Evolutionary conservation across 2,329 filamentous ascomycete genomes (phyloP), one percentile per base, ranked within the genome.

Genomic region (Pseudophaeomoniella oleicola): DNA sequence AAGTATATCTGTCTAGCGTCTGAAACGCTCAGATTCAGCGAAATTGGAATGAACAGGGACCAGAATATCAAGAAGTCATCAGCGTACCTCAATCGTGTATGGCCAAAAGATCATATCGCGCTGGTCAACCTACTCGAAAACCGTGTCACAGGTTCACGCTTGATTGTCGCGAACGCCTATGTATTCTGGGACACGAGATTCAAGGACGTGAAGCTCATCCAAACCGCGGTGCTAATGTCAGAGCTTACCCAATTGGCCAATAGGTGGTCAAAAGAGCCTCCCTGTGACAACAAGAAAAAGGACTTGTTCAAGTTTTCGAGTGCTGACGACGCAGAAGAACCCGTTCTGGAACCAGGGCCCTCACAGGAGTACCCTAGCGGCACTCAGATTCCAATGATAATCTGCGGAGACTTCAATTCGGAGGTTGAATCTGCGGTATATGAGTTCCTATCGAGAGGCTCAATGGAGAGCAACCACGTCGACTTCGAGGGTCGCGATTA

Each of bases 41-140:
- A 84, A 40, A 83, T 85, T 38, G 88, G 88, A 45, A 94, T 98
- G 59, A 90, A 92, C 54, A 72, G 90, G 45, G 84, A 87, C 2
- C 84, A 87, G 2, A 90, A 96, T 54, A 90, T 96, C 55, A 94
- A 94, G 75, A 96, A 96, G 63, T 83, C 87, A 39, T 84, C 93
- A 53, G 90, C 98, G 51, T 88, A 96, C 39, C 96, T 94, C 70
- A 98, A 98, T 57, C 81, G 90, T 17, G 81, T 98, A 42, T 96
- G 94, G 90, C 87, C 88, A 42, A 85, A 90, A 61, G 90, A 98
- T 66, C 87, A 96, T 55, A 93, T 98, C 57, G 90, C 82, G 12
- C 80, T 94, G 34, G 75, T 94, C 34, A 77, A 81, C 39, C 93
- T 96, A 64, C 75, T 98, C 43, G 90, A 98, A 59, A 94, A 93